Base-by-base conservation (phyloP, 148 eudicot genomes). In the Heliamphora exappendiculata region DNA sequence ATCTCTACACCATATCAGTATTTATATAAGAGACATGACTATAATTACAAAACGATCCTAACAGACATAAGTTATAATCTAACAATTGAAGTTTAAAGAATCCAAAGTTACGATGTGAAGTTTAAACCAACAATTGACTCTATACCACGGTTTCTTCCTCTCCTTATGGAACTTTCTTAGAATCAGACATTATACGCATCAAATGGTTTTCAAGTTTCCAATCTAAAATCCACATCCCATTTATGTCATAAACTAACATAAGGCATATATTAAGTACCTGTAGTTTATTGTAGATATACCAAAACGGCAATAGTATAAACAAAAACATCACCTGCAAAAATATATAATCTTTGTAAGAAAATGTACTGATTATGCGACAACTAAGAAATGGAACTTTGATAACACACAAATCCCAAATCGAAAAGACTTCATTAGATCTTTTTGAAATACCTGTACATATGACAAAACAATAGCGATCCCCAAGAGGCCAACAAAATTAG, bases 401-500 rank as follows among this genome's bases (percentile, higher is more conserved):
- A 67, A 29, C 12, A 7, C 28, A 24, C 6, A 26, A 41, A 14
- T 9, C 17, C 60, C 7, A 12, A 14, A 24, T 9, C 7, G 24
- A 36, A 60, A 58, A 63, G 59, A 45, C n/a, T 22, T 20, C 28
- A 67, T 17, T 68, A 31, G 37, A 69, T 58, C 69, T 42, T 14
- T 16, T 60, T 45, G 2, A 64, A 8, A 76, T 76, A 94, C 98
- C 98, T 94, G 97, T 31, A 90, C 96, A 81, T 86, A 92, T 49
- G 95, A 86, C 79, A 94, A 77, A 81, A 94, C 90, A 60, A 92
- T 29, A 34, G 86, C 91, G 72, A 92, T 91, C 36, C 98, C 98
- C 77, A 92, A 75, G 62, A 94, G 89, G 78, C 97, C 93, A 45
- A 94, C 96, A 81, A 88, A 88, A 86, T 92, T 94, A 59, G 98